A percentile compares a stretch with the other conserved stretches of the same genome.
phyloP scores from a whole-genome alignment of 2,329 filamentous ascomycete species.

The Colletotrichum endophyticum region DNA sequence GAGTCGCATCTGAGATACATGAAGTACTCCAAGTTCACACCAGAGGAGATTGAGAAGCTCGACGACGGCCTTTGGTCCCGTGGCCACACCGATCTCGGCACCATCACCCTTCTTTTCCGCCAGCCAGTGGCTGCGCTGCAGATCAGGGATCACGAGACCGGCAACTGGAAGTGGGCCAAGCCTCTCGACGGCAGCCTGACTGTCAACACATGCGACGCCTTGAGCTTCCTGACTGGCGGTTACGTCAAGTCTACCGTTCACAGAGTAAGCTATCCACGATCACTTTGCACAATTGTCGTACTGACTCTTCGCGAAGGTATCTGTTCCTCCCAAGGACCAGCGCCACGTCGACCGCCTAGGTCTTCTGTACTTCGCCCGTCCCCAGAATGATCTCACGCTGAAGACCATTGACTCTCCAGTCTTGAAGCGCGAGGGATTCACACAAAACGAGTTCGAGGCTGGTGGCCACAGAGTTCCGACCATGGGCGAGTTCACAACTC shows the following conservation, averaged over 20 bases:
- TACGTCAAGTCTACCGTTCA: conserved; percentile 49
- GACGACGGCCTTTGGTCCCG: conserved; percentile 46
- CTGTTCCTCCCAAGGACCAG: conserved; percentile 44
- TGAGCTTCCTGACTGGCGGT: conserved; percentile 53
- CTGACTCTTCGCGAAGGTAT: conserved; percentile 27
- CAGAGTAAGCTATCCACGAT: conserved; percentile 25
- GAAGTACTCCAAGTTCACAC: conserved; percentile 56
- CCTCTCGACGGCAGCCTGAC: conserved; percentile 55
- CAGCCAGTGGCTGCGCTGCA: conserved; percentile 64
- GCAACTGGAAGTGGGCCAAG: conserved; percentile 55
- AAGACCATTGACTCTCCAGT: conserved; percentile 42
- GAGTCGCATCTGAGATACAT: conserved; percentile 70
- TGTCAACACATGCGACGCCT: conserved; percentile 54
- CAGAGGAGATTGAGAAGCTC: conserved; percentile 49
- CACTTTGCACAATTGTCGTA: not conserved
- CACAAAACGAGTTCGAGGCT: conserved; percentile 41
- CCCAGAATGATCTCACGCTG: conserved; percentile 41
- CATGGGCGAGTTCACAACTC: conserved; percentile 41
- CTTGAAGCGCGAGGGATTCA: conserved; percentile 35
- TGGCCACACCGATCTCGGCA: conserved; percentile 63
- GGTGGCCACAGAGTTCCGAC: conserved; percentile 34
- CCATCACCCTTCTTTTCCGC: conserved; percentile 61
- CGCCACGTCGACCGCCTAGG: conserved; percentile 51
- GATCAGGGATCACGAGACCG: conserved; percentile 50
- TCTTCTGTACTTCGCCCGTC: conserved; percentile 55